phyloP scores from a whole-genome alignment of 371 early-diverging fungal genomes.

The Phascolomyces articulosus region DNA sequence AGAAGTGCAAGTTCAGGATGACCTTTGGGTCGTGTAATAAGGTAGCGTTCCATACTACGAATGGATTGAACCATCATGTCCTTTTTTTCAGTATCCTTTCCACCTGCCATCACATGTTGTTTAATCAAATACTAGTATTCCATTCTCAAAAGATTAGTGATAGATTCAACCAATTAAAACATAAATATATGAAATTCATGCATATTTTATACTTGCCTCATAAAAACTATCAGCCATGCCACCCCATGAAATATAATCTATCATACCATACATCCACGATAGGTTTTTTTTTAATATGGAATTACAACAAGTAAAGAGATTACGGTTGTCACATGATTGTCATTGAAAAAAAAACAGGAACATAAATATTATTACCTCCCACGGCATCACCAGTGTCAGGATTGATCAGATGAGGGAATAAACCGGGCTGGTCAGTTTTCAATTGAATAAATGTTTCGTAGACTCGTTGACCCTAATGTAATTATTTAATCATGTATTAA shows the following conservation, averaged over 20 bases:
- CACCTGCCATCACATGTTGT: conserved; percentile 60
- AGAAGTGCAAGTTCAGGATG: conserved; percentile 26
- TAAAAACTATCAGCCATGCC: conserved; percentile 63
- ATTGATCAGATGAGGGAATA: conserved; percentile 52
- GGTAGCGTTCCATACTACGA: conserved; percentile 22
- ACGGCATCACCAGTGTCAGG: conserved; percentile 27
- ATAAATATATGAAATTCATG: not conserved
- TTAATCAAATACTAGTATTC: conserved; percentile 77
- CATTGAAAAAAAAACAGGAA: not conserved
- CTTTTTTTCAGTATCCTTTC: conserved; percentile 42
- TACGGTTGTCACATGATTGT: not conserved
- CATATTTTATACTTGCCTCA: conserved; percentile 33
- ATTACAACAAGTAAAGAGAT: too few species aligned
- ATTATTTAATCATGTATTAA: not conserved
- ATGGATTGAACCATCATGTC: conserved; percentile 44
- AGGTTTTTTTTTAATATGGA: too few species aligned
- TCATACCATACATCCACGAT: too few species aligned
- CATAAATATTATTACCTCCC: conserved; percentile 19
- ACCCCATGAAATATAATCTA: conserved; percentile 44
- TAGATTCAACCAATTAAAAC: not conserved
- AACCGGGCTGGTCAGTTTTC: conserved; percentile 35
- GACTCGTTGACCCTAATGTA: conserved; percentile 54
- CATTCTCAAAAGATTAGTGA: too few species aligned
- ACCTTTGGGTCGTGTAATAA: conserved; percentile 28
- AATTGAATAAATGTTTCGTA: conserved; percentile 37